These are phyloP conservation scores for Anisodus acutangulus DNA, from an alignment of 257 asterid species.

Conservation along the genomic window DNA sequence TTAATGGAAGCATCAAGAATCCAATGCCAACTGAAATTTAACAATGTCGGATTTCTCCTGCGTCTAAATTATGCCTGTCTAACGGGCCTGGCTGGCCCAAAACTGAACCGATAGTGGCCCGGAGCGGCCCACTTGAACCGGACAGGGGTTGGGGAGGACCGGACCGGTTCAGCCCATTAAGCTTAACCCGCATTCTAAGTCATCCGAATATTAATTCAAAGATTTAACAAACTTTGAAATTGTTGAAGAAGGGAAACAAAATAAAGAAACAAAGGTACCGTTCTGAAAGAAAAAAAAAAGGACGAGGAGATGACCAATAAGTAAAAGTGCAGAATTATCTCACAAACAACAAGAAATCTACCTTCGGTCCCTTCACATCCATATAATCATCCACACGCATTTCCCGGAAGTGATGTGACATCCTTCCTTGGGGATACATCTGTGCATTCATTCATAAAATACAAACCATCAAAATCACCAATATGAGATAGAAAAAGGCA, in stretches of 20 bases:
- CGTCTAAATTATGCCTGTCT: neutral
- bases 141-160: too few relatives aligned
- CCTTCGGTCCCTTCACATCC: slow-evolving; percentile 98
- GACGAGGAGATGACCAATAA: neutral
- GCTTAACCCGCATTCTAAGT: neutral
- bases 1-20: neutral
- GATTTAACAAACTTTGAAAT: neutral
- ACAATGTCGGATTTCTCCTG: neutral
- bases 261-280: neutral
- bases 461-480: slow-evolving; percentile 29
- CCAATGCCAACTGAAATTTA: slow-evolving; percentile 9
- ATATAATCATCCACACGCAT: slow-evolving; percentile 84
- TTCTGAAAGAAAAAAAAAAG: neutral
- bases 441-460: slow-evolving; percentile 38
- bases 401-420: slow-evolving; percentile 98
- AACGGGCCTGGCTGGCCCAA: too few relatives aligned
- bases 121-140: too few relatives aligned
- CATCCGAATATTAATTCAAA: neutral
- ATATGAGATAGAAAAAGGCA: slow-evolving; percentile 25
- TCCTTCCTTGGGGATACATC: slow-evolving; percentile 99
- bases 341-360: slow-evolving; percentile 38
- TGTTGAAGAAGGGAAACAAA: slow-evolving; percentile 17
- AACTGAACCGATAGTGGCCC: too few relatives aligned
- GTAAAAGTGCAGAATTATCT: neutral
- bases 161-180: too few relatives aligned